phyloP scores from a whole-genome alignment of 2,329 filamentous ascomycete species.

The Colletotrichum truncatum region DNA sequence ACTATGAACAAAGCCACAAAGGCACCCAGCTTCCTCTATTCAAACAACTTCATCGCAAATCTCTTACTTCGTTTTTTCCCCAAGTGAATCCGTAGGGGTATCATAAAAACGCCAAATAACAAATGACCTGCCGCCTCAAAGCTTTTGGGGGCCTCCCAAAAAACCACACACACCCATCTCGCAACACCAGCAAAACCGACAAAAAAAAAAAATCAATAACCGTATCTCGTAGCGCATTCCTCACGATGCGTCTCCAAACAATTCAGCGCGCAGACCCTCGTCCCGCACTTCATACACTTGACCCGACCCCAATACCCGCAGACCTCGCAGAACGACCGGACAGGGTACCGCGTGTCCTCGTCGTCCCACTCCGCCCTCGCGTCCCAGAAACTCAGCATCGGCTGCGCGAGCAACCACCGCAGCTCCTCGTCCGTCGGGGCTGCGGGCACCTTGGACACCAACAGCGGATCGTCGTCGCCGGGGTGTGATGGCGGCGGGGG shows the following conservation, averaged over 20 bases:
- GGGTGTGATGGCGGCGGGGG: slow-evolving; percentile 50
- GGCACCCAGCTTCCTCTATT: background rate
- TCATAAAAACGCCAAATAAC: background rate
- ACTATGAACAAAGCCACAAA: background rate
- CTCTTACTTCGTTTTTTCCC: too few relatives aligned
- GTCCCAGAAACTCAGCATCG: slow-evolving; percentile 75
- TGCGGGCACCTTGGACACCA: slow-evolving; percentile 65
- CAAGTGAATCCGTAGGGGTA: too few relatives aligned
- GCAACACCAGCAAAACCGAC: background rate
- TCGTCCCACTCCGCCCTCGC: slow-evolving; percentile 59
- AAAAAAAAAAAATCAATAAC: too few relatives aligned
- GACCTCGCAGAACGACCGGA: slow-evolving; percentile 77
- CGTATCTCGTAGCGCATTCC: slow-evolving; percentile 75
- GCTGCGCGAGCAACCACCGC: slow-evolving; percentile 67
- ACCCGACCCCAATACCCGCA: slow-evolving; percentile 86
- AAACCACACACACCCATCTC: background rate
- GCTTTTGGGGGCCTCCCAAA: too few relatives aligned
- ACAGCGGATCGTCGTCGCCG: slow-evolving; percentile 65
- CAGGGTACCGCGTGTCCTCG: slow-evolving; percentile 59
- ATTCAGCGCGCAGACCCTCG: slow-evolving; percentile 78
- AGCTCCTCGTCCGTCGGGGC: slow-evolving; percentile 70
- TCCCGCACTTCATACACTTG: slow-evolving; percentile 81
- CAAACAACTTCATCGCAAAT: background rate
- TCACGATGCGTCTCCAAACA: slow-evolving; percentile 78
- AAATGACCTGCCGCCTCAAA: background rate